Base-by-base conservation (phyloP, 345 rosid species). In the Lepidium sativum region DNA sequence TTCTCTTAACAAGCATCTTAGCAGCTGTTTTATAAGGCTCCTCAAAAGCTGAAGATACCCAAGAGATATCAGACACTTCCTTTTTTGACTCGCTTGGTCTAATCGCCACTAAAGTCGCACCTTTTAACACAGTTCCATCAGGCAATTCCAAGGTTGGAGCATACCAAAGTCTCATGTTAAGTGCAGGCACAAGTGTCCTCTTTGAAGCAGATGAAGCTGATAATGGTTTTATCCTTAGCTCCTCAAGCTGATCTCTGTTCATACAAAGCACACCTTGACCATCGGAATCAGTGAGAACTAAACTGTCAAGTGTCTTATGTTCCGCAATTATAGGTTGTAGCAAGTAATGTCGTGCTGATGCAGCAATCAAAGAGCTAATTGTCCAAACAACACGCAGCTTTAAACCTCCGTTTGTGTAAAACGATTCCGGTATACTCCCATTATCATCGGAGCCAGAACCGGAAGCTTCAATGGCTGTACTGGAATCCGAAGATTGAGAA, bases 371-470 rank as follows among this genome's bases (percentile, higher is more conserved):
- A 0, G 99, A 95, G 75, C 96, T 88, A 21, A 88, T 95, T 0
- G 99, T 90, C 99, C 99, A 95, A 51, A 91, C 99, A 10, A 95
- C 97, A 56, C 97, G 80, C 54, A 91, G 72, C 72, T 95, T 95
- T 72, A 95, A 64, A 4, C 95, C 96, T 18, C 97, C 96, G 49
- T 94, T 85, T 0, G 99, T 94, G 74, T 94, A 94, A 75, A 94
- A 91, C 10, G 96, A 88, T 56, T 94, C 97, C 2, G 99, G 99
- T 64, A 94, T 94, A 71, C 82, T 88, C 14, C 92, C 95, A 47
- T 80, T 86, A 72, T 94, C 99, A 6, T 91, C 97, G 0, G 39
- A 63, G 34, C 57, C 71, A 9, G 53, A 43, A 32, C 60, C 72
- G 8, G 53, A 43, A 32, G 70, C 65, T 52, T 48, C 74, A 27